phyloP scores from a whole-genome alignment of 345 rosid genomes.

The Abelmoschus esculentus region DNA sequence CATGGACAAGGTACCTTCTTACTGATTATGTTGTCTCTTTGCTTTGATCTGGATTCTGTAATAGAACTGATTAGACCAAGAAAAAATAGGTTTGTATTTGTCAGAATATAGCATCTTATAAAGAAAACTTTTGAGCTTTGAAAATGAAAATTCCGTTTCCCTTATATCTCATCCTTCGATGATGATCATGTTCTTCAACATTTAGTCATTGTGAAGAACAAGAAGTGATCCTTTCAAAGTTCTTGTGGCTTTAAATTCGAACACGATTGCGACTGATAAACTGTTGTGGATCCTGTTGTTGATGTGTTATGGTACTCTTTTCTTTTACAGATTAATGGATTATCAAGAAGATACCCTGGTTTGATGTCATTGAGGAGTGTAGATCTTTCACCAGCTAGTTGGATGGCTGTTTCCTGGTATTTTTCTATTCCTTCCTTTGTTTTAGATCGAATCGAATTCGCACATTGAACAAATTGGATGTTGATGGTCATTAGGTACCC shows the following conservation, averaged over 20 bases:
- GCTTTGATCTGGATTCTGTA: slow-evolving; percentile 1
- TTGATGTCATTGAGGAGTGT: slow-evolving; percentile 89
- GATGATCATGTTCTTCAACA: background rate
- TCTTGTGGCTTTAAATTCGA: background rate
- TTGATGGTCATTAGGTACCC: slow-evolving; percentile 56
- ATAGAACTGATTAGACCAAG: background rate
- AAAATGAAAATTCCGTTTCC: background rate
- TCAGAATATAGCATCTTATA: slow-evolving; percentile 18
- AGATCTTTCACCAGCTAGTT: slow-evolving; percentile 98
- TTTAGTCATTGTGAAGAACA: background rate
- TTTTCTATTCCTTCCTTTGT: slow-evolving; percentile 12
- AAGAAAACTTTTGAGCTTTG: background rate
- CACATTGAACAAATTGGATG: background rate
- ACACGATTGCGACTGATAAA: background rate
- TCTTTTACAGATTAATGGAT: slow-evolving; percentile 54
- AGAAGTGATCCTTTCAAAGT: background rate
- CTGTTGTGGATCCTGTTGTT: slow-evolving; percentile 1
- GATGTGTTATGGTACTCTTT: slow-evolving; percentile 9
- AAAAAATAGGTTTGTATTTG: slow-evolving; percentile 7
- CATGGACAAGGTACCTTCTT: slow-evolving; percentile 79
- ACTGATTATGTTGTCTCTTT: background rate
- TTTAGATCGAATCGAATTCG: background rate
- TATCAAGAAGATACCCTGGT: slow-evolving; percentile 65
- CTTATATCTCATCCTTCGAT: background rate
- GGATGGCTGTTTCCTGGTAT: slow-evolving; percentile 99